A percentile compares a stretch with the other conserved stretches of the same genome.
Evolutionary conservation across 148 eudicot species (phyloP).

Genomic region (Chenopodium suecicum): DNA sequence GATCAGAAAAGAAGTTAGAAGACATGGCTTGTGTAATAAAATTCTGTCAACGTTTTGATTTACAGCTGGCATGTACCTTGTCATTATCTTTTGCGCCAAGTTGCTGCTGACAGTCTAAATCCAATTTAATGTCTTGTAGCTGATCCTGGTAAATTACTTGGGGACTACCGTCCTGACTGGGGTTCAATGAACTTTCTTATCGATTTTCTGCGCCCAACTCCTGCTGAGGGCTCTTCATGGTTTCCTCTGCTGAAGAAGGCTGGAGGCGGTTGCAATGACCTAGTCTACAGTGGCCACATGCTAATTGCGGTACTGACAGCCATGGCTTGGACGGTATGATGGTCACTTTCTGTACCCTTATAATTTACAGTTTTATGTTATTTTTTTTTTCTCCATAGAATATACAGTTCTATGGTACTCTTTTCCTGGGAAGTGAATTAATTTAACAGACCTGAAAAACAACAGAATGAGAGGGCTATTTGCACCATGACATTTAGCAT

Average conservation of each 20-base stretch:
- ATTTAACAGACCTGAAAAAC: not conserved
- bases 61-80: not conserved
- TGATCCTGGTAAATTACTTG: conserved; percentile 39
- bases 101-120: conserved; percentile 6
- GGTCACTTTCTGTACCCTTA: not conserved
- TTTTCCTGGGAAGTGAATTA: not conserved
- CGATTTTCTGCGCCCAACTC: conserved; percentile 75
- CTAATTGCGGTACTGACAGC: conserved; percentile 93
- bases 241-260: conserved; percentile 79
- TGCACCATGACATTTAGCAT: not conserved
- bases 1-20: not conserved
- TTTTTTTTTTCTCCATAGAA: not conserved
- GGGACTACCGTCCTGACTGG: conserved; percentile 86
- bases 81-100: conserved; percentile 7
- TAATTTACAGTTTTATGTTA: not conserved
- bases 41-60: not conserved
- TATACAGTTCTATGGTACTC: not conserved
- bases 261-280: conserved; percentile 98
- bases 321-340: conserved; percentile 97
- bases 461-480: not conserved
- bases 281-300: conserved; percentile 96
- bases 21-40: not conserved
- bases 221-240: conserved; percentile 70
- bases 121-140: conserved; percentile 41
- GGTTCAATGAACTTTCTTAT: conserved; percentile 82